Conservation (phyloP, 257 asterid species). For the Ophiorrhiza pumila region DNA sequence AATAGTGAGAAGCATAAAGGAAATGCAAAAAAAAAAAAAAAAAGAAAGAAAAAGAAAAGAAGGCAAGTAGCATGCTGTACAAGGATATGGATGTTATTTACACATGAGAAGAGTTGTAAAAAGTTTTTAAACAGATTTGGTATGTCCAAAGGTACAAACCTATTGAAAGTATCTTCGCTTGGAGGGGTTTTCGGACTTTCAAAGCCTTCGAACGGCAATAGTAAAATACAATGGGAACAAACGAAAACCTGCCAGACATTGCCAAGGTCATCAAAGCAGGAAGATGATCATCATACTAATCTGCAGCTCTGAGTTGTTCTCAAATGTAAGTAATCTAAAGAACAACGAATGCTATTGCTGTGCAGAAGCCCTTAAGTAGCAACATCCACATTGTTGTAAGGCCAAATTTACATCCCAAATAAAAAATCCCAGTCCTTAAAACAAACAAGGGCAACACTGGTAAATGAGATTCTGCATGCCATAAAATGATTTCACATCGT, state of each 20-base stretch:
- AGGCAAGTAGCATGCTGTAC: background rate
- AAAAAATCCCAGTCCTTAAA: background rate
- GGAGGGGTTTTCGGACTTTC: constrained; percentile 39
- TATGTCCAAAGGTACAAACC: constrained; percentile 42
- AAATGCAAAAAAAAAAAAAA: background rate
- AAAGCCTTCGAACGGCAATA: constrained; percentile 37
- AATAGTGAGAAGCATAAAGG: background rate
- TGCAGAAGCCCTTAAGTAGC: background rate
- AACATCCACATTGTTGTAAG: background rate
- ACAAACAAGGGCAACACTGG: constrained; percentile 2
- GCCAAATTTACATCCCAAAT: background rate
- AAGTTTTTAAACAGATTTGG: constrained; percentile 3
- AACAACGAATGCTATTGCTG: background rate
- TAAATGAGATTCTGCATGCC: background rate
- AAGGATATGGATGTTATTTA: background rate
- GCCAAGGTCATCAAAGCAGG: background rate
- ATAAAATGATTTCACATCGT: background rate
- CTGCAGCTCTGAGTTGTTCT: background rate
- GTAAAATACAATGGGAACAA: constrained; percentile 58
- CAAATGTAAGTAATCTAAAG: background rate
- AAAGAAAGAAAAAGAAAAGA: background rate
- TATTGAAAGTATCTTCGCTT: constrained; percentile 56
- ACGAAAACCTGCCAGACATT: constrained; percentile 58
- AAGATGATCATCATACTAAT: constrained; percentile 1
- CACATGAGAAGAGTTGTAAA: constrained; percentile 7